Conservation (phyloP, 192 early-diverging fungal genomes). For the Coemansia sp. region DNA sequence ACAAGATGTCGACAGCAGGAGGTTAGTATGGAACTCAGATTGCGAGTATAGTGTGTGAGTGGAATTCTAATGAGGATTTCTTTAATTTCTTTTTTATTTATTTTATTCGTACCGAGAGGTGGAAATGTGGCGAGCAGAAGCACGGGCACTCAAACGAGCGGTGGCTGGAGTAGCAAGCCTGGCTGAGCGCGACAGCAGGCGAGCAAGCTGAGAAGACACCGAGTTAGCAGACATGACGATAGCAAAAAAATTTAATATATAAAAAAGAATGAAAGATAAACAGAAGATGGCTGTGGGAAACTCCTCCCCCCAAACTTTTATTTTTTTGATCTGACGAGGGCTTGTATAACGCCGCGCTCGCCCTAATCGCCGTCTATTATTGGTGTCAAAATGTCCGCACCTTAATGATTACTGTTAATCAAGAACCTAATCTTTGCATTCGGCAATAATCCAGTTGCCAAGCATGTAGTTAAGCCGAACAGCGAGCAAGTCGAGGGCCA, state of each 20-base stretch:
- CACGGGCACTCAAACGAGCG: constrained; percentile 34
- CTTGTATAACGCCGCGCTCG: background rate
- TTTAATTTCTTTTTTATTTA: no score
- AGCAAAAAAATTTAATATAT: background rate
- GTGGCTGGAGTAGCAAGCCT: constrained; percentile 41
- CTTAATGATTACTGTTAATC: background rate
- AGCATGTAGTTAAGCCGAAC: constrained; percentile 84
- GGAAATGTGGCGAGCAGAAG: constrained; percentile 44
- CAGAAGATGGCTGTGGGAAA: constrained; percentile 3
- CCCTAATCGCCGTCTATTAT: background rate
- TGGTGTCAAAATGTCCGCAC: constrained; percentile 8
- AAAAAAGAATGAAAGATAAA: constrained; percentile 11
- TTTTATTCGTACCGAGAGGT: constrained; percentile 35
- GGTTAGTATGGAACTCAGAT: background rate
- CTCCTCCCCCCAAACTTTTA: background rate
- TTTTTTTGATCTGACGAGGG: background rate
- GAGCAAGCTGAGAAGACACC: constrained; percentile 36
- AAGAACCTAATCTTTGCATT: background rate
- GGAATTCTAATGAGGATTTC: background rate
- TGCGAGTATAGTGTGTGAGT: background rate
- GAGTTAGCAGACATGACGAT: constrained; percentile 35
- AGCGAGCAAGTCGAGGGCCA: constrained; percentile 85
- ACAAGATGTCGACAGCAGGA: background rate
- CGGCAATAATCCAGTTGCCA: constrained; percentile 68
- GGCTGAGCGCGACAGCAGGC: constrained; percentile 49